Conservation (phyloP, 129 eudicot genomes). For the Pittosporum tobira region DNA sequence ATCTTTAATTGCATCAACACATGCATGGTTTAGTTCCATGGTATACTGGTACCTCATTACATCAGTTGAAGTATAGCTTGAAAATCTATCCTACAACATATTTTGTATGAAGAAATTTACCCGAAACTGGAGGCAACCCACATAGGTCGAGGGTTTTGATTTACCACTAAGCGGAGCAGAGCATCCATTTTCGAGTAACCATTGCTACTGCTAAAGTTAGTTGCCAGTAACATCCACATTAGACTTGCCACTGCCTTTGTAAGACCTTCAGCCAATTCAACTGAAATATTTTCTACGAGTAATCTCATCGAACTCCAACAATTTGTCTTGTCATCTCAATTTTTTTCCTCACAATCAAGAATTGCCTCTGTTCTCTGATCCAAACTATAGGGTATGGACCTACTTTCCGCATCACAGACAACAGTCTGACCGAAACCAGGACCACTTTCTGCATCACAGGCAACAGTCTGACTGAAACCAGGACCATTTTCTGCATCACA, state of each 20-base stretch:
- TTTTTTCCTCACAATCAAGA: neutral
- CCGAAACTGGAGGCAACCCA: slow-evolving; percentile 8
- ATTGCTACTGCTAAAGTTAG: slow-evolving; percentile 6
- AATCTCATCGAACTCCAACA: slow-evolving; percentile 10
- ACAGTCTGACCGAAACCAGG: slow-evolving; percentile 7
- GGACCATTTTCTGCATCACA: no score
- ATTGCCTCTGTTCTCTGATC: neutral
- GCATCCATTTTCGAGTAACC: slow-evolving; percentile 1
- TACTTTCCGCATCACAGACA: slow-evolving; percentile 1
- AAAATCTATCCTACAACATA: slow-evolving; percentile 11
- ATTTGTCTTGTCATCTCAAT: neutral
- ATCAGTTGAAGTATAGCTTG: slow-evolving; percentile 5
- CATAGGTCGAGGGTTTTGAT: slow-evolving; percentile 16
- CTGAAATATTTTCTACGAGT: neutral
- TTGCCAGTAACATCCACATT: slow-evolving; percentile 6
- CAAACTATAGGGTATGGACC: neutral
- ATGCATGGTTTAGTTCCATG: no score
- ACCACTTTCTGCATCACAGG: slow-evolving; percentile 1
- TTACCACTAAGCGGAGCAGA: slow-evolving; percentile 7
- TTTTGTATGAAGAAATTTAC: no score
- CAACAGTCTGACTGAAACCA: neutral
- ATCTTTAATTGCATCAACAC: no score
- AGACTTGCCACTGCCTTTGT: neutral
- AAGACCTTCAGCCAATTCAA: neutral
- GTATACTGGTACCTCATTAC: slow-evolving; percentile 12